Evolutionary conservation across 2,329 filamentous ascomycete genomes (phyloP).

Genomic region (Alternaria postmessia): DNA sequence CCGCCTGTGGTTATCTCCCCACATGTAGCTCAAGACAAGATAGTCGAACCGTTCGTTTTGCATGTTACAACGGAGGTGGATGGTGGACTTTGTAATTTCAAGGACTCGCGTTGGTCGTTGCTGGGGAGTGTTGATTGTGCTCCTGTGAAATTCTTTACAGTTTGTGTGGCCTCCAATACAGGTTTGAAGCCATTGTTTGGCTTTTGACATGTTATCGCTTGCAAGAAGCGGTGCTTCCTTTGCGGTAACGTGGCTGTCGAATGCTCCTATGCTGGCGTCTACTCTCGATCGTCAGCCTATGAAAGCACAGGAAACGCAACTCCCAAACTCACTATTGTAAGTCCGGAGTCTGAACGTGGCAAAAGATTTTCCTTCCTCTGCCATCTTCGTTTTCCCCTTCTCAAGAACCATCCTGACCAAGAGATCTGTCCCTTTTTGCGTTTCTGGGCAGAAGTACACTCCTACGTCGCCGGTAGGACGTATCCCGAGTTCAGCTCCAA

Average conservation of each 20-base stretch:
- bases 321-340: too few relatives aligned
- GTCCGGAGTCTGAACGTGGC: too few relatives aligned
- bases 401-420: too few relatives aligned
- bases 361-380: too few relatives aligned
- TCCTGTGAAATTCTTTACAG: not conserved
- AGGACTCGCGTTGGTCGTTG: slow-evolving; percentile 14
- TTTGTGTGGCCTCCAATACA: not conserved
- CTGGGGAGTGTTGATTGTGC: not conserved
- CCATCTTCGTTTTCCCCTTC: too few relatives aligned
- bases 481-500: fast-evolving
- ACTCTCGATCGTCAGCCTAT: too few relatives aligned
- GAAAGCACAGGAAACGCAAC: too few relatives aligned
- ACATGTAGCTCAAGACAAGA: slow-evolving; percentile 21
- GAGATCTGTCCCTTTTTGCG: too few relatives aligned
- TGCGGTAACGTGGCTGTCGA: not conserved
- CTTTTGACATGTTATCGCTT: not conserved
- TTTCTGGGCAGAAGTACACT: too few relatives aligned
- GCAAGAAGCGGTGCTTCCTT: not conserved
- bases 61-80: slow-evolving; percentile 14
- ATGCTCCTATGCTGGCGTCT: not conserved
- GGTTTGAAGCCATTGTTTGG: not conserved
- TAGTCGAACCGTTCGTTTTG: slow-evolving; percentile 8
- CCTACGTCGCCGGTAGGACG: too few relatives aligned
- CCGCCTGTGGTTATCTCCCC: not conserved
- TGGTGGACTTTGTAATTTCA: not conserved